phyloP scores from a whole-genome alignment of 1,139 yeast genomes.

The Nakaseomyces bracarensis region DNA sequence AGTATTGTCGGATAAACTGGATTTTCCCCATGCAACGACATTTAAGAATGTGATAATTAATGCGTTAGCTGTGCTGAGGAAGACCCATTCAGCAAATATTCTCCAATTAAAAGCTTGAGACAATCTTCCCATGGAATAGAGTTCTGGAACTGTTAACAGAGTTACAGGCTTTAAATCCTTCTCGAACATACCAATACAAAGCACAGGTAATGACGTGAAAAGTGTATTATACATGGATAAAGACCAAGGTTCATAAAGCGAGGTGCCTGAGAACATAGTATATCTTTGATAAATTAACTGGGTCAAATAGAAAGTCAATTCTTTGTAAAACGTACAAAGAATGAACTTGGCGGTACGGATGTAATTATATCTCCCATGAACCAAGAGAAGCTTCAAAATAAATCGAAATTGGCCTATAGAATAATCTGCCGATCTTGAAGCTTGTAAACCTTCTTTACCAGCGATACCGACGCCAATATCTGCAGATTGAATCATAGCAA shows the following conservation, averaged over 20 bases:
- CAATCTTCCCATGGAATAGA: slow-evolving; percentile 68
- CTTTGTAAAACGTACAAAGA: slow-evolving; percentile 90
- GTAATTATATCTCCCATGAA: slow-evolving; percentile 94
- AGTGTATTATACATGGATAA: slow-evolving; percentile 93
- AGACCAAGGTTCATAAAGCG: slow-evolving; percentile 93
- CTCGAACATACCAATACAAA: slow-evolving; percentile 93
- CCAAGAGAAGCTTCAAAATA: slow-evolving; percentile 69
- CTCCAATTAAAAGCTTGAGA: slow-evolving; percentile 67
- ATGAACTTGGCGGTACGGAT: slow-evolving; percentile 87
- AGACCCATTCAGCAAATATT: slow-evolving; percentile 71
- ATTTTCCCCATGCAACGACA: slow-evolving; percentile 60
- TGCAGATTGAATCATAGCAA: slow-evolving; percentile 98
- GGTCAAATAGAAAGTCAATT: slow-evolving; percentile 76
- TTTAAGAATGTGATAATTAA: slow-evolving; percentile 61
- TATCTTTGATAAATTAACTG: slow-evolving; percentile 83
- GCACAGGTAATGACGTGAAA: slow-evolving; percentile 85
- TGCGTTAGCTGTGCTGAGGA: slow-evolving; percentile 67
- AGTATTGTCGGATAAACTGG: slow-evolving; percentile 61
- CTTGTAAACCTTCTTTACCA: slow-evolving; percentile 94
- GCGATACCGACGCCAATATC: slow-evolving; percentile 97
- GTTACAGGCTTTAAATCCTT: slow-evolving; percentile 86
- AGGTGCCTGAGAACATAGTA: slow-evolving; percentile 86
- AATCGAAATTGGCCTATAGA: slow-evolving; percentile 92
- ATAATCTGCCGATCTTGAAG: slow-evolving; percentile 91
- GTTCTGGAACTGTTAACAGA: slow-evolving; percentile 81